These are phyloP conservation scores for Tolypocladium amazonense DNA, from an alignment of 2,329 filamentous ascomycete genomes.

Conservation along the genomic window DNA sequence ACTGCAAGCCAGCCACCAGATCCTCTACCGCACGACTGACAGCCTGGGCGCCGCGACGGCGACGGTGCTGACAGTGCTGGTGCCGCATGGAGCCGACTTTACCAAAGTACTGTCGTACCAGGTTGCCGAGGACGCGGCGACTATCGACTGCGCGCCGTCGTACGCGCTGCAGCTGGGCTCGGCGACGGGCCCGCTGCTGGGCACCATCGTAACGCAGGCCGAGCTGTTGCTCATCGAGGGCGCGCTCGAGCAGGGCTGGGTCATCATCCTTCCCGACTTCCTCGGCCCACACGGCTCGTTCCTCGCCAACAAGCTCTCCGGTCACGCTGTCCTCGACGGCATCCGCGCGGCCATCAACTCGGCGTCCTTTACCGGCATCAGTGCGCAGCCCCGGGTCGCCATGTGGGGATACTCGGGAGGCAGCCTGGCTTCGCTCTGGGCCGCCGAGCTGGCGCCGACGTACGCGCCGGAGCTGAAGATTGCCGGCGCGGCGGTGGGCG, in stretches of 20 bases:
- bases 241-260: conserved; percentile 30
- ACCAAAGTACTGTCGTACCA: conserved; percentile 29
- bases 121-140: conserved; percentile 27
- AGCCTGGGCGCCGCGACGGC: conserved; percentile 21
- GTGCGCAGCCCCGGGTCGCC: conserved; percentile 20
- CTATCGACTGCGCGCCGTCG: conserved; percentile 21
- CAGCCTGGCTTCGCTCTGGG: conserved; percentile 10
- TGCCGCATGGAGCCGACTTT: conserved; percentile 19
- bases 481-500: conserved; percentile 14
- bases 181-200: conserved; percentile 14
- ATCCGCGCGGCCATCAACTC: conserved; percentile 27
- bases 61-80: conserved; percentile 26
- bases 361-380: conserved; percentile 16
- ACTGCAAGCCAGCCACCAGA: conserved; percentile 15
- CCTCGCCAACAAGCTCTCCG: conserved; percentile 26
- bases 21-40: conserved; percentile 29
- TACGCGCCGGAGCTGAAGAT: conserved; percentile 15
- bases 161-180: conserved; percentile 11
- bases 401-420: conserved; percentile 30
- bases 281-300: conserved; percentile 33
- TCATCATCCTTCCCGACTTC: conserved; percentile 36
- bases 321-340: conserved; percentile 30
- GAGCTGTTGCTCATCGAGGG: conserved; percentile 12
- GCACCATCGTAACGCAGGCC: conserved; percentile 16
- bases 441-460: conserved; percentile 13